Conservation (phyloP, 225 moss, liverwort and hornwort genomes). For the Ulota crispa region DNA sequence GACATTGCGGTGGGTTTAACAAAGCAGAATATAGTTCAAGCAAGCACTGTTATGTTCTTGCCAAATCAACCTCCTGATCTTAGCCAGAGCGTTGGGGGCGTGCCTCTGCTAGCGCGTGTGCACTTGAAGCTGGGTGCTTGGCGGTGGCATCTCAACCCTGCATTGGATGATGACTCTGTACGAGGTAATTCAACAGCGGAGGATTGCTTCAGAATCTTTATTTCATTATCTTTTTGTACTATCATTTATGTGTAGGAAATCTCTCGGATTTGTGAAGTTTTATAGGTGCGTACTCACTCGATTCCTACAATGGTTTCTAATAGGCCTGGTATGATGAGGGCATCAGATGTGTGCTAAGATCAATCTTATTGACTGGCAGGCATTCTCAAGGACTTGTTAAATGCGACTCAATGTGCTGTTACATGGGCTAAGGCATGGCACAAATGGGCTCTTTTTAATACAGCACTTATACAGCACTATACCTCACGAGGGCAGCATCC, state of each 20-base stretch:
- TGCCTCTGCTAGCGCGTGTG: slow-evolving; percentile 82
- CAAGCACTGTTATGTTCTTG: slow-evolving; percentile 43
- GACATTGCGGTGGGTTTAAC: slow-evolving; percentile 48
- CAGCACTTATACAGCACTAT: slow-evolving; percentile 75
- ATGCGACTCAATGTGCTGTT: slow-evolving; percentile 71
- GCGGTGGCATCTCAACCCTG: slow-evolving; percentile 75
- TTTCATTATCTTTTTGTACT: not conserved
- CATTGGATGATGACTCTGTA: slow-evolving; percentile 73
- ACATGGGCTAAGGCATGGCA: slow-evolving; percentile 99
- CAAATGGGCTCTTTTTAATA: slow-evolving; percentile 96
- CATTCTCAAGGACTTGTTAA: slow-evolving; percentile 61
- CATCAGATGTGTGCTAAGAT: not conserved
- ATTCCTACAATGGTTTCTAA: not conserved
- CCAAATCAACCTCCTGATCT: slow-evolving; percentile 44
- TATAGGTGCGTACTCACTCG: not conserved
- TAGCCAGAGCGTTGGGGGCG: slow-evolving; percentile 36
- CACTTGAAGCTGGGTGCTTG: slow-evolving; percentile 90
- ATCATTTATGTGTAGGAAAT: not conserved
- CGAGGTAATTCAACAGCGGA: slow-evolving; percentile 48
- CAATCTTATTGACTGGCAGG: slow-evolving; percentile 44
- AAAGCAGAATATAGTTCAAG: slow-evolving; percentile 41
- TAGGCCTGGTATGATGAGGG: not conserved
- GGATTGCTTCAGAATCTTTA: not conserved
- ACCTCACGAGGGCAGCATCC: slow-evolving; percentile 42
- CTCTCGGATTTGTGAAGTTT: slow-evolving; percentile 1